Evolutionary conservation across 1,139 yeast genomes (phyloP), one percentile per base, ranked within the genome.

Genomic region (Torulaspora pretoriensis): DNA sequence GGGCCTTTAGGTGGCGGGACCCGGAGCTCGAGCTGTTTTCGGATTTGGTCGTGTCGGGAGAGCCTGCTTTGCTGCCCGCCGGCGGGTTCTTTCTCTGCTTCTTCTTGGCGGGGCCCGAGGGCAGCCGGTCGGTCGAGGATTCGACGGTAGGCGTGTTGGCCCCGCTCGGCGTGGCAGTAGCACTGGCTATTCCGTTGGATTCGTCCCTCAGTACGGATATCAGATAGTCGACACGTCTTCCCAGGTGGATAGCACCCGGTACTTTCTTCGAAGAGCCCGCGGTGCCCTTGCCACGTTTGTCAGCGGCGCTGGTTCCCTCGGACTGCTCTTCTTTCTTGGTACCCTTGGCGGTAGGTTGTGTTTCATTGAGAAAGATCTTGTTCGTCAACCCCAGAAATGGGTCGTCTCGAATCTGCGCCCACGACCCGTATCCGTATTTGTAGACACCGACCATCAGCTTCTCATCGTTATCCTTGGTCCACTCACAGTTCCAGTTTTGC

Each of bases 381-480:
- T 88, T 88, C 51, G 89, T 87, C 53, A 94, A 73, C 10, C 92
- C 94, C 49, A 94, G 73, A 46, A 87, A 76, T 1, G 98, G 97
- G 68, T 94, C 98, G 67, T 92, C 98, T 61, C 98, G 73, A 38
- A 94, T 90, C 62, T 86, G 90, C 6, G 77, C 67, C 98, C 98
- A 94, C 0, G 96, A 83, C 16, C 98, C 98, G 61, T 88, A 92
- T 0, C 99, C 99, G 66, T 90, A 88, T 65, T 88, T 89, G 61
- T 79, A 77, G 26, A 92, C 85, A 52, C 99, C 99, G 34, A 85
- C 79, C 51, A 94, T 67, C 43, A 94, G 72, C 80, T 82, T 84
- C 35, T 89, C 84, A 65, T 94, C 99, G 61, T 94, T 96, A 33
- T 73, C 77, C 10, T 75, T 73, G 3, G 74, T 72, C 99, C 99